These are phyloP conservation scores for Aureobasidium sp. DNA, from an alignment of 2,329 filamentous ascomycete genomes.

Conservation along the genomic window DNA sequence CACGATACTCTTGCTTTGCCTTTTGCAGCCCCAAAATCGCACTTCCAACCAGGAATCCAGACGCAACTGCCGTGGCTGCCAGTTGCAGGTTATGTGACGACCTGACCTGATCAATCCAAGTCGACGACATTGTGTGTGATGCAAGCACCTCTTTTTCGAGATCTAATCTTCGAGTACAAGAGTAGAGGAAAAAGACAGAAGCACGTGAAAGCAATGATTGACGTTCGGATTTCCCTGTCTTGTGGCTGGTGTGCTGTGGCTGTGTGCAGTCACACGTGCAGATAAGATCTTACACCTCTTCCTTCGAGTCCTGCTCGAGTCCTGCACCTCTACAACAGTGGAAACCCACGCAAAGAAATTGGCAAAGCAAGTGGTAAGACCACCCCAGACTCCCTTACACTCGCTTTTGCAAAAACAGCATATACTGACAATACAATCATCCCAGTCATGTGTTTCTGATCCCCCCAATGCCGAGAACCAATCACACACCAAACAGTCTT, in stretches of 20 bases:
- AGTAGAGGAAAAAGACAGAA: neutral
- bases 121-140: slow-evolving; percentile 37
- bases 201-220: slow-evolving; percentile 11
- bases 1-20: slow-evolving; percentile 47
- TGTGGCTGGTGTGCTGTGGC: slow-evolving; percentile 17
- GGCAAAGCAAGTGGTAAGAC: neutral
- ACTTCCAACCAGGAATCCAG: slow-evolving; percentile 42
- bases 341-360: neutral
- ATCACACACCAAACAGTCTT: slow-evolving; percentile 13
- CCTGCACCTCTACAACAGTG: neutral
- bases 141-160: neutral
- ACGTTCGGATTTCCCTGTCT: neutral
- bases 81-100: slow-evolving; percentile 53
- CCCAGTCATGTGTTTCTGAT: neutral
- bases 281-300: neutral
- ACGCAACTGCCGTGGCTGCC: slow-evolving; percentile 60
- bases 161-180: neutral
- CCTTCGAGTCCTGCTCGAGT: neutral
- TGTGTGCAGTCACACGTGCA: neutral
- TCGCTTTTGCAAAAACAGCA: too few relatives aligned
- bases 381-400: too few relatives aligned
- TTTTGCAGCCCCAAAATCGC: slow-evolving; percentile 53
- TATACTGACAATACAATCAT: neutral
- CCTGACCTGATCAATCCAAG: slow-evolving; percentile 39
- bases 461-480: slow-evolving; percentile 16